Base-by-base conservation (phyloP, 345 rosid genomes). In the Turnera subulata region DNA sequence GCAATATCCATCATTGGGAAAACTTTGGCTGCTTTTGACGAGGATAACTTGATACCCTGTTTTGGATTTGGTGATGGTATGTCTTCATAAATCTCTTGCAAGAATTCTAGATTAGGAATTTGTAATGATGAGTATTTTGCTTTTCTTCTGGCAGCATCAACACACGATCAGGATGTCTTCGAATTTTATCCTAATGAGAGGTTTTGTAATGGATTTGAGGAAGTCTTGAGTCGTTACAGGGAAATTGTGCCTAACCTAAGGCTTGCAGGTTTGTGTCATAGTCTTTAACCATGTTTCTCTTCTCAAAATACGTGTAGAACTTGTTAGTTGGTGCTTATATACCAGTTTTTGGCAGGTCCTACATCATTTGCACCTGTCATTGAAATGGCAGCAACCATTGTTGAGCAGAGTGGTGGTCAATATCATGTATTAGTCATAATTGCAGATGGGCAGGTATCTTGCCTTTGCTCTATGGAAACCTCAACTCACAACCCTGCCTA, bases 51-150 rank as follows among this genome's bases (percentile, higher is more conserved):
- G 73, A 69, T 69, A 51, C 73, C 73, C 7, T 69, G 73, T 46
- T 69, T 40, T 29, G 73, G 73, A 29, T 69, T 69, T 69, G 73
- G 73, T 23, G 73, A 69, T 58, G 73, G 73, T 69, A 68, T 17
- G 61, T 46, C 3, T 23, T 42, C 71, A 53, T 66, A 68, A 16
- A 15, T 45, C 48, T 11, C 2, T 64, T 53, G 46, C n/a, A 1
- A 46, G 19, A 46, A 53, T 39, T 66, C 40, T 50, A 39, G 51
- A 13, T 39, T 16, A 35, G 42, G 35, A 53, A 44, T 59, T 14
- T 24, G 40, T 12, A 14, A 16, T 63, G 58, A 58, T 64, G 62
- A 68, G 32, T 19, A 59, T 47, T 54, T 29, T 4, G 8, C 35
- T 16, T 20, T 35, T 55, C 37, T 46, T 24, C 46, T 58, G 42